Evolutionary conservation across 306 rosid genomes (phyloP).

Genomic region (Vicia villosa): DNA sequence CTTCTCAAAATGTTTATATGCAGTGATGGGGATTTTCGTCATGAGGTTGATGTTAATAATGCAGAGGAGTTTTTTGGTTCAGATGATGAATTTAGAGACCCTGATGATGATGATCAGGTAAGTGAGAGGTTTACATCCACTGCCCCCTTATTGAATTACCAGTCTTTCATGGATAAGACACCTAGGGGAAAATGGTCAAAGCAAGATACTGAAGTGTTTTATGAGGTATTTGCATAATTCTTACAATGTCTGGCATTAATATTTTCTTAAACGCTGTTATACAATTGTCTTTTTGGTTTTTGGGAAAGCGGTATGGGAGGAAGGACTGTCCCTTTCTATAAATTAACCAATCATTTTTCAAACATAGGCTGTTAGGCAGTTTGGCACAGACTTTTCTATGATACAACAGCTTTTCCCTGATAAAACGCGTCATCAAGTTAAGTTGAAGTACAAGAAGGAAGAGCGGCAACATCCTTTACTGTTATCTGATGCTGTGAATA

Average conservation of each 20-base stretch:
- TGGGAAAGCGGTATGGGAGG: conserved; percentile 23
- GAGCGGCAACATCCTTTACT: conserved; percentile 63
- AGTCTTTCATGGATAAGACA: conserved; percentile 72
- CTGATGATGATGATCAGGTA: conserved; percentile 56
- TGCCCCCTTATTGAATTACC: conserved; percentile 59
- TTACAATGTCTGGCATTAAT: conserved; percentile 11
- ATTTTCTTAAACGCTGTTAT: conserved; percentile 14
- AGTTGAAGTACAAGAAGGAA: conserved; percentile 79
- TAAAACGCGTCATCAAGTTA: conserved; percentile 70
- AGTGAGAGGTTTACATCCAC: conserved; percentile 40
- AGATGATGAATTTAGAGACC: conserved; percentile 54
- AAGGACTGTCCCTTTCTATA: neutral
- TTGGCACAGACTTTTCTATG: conserved; percentile 78
- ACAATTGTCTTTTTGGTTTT: neutral
- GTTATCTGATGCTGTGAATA: conserved; percentile 57
- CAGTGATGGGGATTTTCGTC: conserved; percentile 49
- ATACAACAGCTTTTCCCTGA: conserved; percentile 72
- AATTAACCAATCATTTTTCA: conserved; percentile 16
- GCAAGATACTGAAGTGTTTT: conserved; percentile 78
- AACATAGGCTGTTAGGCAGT: conserved; percentile 66
- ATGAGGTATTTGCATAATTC: conserved; percentile 55
- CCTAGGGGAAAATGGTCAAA: conserved; percentile 77
- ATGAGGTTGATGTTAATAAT: conserved; percentile 41
- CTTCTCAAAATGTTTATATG: conserved; percentile 38
- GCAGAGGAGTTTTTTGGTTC: conserved; percentile 54